Evolutionary conservation across 225 moss, liverwort and hornwort genomes (phyloP).

Genomic region (Marchantia paleacea): DNA sequence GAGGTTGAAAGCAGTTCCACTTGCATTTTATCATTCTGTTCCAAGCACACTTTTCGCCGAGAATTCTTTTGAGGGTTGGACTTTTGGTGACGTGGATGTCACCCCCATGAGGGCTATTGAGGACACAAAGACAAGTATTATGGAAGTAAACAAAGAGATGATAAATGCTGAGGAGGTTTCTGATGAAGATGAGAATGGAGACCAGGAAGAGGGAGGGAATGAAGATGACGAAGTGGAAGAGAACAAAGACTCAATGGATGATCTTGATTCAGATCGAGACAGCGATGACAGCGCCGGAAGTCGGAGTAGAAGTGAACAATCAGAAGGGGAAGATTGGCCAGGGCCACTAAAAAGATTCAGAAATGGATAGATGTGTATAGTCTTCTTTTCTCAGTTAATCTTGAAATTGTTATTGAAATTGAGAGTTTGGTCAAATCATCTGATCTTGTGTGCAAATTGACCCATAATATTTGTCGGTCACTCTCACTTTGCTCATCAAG

Average conservation of each 20-base stretch:
- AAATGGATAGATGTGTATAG: neutral
- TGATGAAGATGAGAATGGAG: neutral
- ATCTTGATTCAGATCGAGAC: constrained; percentile 20
- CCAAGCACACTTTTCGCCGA: constrained; percentile 66
- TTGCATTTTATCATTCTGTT: constrained; percentile 74
- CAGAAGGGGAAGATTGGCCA: constrained; percentile 40
- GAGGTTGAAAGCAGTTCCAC: constrained; percentile 82
- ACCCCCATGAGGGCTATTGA: neutral
- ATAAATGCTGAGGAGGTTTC: constrained; percentile 3
- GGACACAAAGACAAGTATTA: neutral
- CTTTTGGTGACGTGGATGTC: constrained; percentile 35
- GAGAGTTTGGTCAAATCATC: neutral
- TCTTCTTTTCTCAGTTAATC: neutral
- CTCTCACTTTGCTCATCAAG: neutral
- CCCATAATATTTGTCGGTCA: neutral
- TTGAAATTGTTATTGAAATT: neutral
- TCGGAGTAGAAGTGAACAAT: constrained; percentile 50
- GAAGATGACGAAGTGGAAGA: constrained; percentile 11
- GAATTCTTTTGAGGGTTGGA: constrained; percentile 60
- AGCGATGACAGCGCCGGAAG: constrained; percentile 41
- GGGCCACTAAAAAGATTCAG: constrained; percentile 34
- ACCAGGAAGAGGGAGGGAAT: neutral
- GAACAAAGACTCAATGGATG: constrained; percentile 13
- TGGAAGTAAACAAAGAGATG: neutral
- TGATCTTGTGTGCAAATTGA: neutral